phyloP scores from a whole-genome alignment of 2,329 filamentous ascomycete species.

The Ascochyta koolunga region DNA sequence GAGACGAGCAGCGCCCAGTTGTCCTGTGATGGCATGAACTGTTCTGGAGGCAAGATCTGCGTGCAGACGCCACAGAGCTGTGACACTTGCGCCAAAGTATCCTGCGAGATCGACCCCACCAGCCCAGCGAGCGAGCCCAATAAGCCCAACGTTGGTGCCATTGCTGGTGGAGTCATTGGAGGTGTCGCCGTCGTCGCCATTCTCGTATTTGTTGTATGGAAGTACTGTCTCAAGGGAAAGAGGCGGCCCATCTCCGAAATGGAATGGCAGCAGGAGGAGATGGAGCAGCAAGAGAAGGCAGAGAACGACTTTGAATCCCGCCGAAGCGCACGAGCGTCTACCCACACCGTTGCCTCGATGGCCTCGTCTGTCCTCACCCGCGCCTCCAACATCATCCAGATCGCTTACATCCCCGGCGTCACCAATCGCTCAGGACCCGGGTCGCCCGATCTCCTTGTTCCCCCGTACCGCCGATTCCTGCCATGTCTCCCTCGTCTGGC shows the following conservation, averaged over 20 bases:
- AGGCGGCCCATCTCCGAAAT: slow-evolving; percentile 67
- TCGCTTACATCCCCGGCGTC: slow-evolving; percentile 97
- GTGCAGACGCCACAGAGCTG: slow-evolving; percentile 66
- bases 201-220: slow-evolving; percentile 81
- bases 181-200: slow-evolving; percentile 78
- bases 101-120: slow-evolving; percentile 55
- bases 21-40: slow-evolving; percentile 62
- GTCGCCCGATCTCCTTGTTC: slow-evolving; percentile 80
- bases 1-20: slow-evolving; percentile 51
- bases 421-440: slow-evolving; percentile 87
- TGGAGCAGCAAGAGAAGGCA: slow-evolving; percentile 62
- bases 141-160: slow-evolving; percentile 75
- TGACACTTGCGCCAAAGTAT: slow-evolving; percentile 62
- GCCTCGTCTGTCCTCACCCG: slow-evolving; percentile 94
- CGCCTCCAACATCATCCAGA: slow-evolving; percentile 98
- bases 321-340: slow-evolving; percentile 72
- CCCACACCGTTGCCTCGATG: slow-evolving; percentile 86
- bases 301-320: slow-evolving; percentile 62
- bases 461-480: slow-evolving; percentile 91
- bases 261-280: slow-evolving; percentile 61
- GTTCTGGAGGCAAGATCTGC: slow-evolving; percentile 62
- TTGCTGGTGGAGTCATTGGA: slow-evolving; percentile 89
- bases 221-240: slow-evolving; percentile 82
- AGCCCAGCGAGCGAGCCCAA: slow-evolving; percentile 32
- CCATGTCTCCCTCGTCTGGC: slow-evolving; percentile 61